phyloP scores from a whole-genome alignment of 2,329 filamentous ascomycete genomes.

The Fonsecaea multimorphosa region DNA sequence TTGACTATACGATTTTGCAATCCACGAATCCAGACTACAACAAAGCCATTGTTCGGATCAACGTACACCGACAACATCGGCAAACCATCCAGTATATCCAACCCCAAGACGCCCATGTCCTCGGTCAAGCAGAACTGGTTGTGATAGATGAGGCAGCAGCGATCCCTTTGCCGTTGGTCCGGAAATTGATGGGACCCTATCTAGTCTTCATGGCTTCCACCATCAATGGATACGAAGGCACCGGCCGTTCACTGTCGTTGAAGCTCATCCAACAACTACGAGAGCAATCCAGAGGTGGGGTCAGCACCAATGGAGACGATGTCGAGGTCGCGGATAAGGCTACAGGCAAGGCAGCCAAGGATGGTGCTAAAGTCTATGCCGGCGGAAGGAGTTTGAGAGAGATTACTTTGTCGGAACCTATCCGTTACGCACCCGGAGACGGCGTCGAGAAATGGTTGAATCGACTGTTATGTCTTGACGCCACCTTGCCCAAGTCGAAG shows the following conservation, averaged over 20 bases:
- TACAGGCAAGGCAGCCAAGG: slow-evolving; percentile 74
- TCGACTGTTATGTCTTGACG: slow-evolving; percentile 88
- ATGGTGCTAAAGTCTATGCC: slow-evolving; percentile 62
- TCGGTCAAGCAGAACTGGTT: slow-evolving; percentile 91
- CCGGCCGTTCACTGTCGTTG: slow-evolving; percentile 88
- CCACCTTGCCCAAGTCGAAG: slow-evolving; percentile 80
- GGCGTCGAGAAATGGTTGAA: slow-evolving; percentile 96
- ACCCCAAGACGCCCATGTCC: slow-evolving; percentile 90
- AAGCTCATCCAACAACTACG: slow-evolving; percentile 97
- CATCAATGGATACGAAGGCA: slow-evolving; percentile 98
- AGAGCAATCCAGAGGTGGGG: slow-evolving; percentile 79
- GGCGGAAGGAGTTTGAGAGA: slow-evolving; percentile 84
- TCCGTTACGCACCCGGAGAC: slow-evolving; percentile 90
- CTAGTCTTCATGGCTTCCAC: slow-evolving; percentile 99
- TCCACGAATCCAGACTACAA: slow-evolving; percentile 99
- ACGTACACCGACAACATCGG: slow-evolving; percentile 90
- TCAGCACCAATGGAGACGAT: slow-evolving; percentile 61
- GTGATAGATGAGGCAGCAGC: slow-evolving; percentile 98
- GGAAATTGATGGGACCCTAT: slow-evolving; percentile 95
- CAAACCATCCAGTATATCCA: slow-evolving; percentile 99
- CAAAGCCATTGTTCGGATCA: slow-evolving; percentile 96
- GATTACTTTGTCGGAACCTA: slow-evolving; percentile 91
- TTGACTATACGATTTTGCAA: slow-evolving; percentile 97
- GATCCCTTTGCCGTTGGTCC: slow-evolving; percentile 88
- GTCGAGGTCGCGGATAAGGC: slow-evolving; percentile 76